Conservation (phyloP, 2,329 filamentous ascomycete species). For the Ophiostoma novo-ulmi region DNA sequence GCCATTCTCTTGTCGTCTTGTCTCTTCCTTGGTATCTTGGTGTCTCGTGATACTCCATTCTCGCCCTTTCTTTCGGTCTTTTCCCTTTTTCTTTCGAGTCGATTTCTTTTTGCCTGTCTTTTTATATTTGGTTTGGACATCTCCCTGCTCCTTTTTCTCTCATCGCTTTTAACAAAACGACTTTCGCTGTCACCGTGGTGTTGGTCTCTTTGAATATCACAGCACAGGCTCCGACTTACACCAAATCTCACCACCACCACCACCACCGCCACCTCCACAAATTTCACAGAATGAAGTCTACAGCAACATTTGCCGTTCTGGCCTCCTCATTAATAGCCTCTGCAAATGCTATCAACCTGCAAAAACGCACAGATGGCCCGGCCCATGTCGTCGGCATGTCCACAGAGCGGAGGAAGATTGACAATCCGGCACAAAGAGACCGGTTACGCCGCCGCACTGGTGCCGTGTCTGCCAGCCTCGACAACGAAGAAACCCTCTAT, state of each 20-base stretch:
- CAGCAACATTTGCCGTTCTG: constrained; percentile 31
- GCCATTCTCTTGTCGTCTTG: constrained; percentile 9
- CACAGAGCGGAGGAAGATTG: constrained; percentile 39
- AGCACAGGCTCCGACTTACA: neutral
- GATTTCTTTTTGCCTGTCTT: neutral
- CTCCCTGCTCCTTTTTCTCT: neutral
- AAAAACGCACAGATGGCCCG: constrained; percentile 32
- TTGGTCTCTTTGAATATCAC: neutral
- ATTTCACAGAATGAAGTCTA: constrained; percentile 36
- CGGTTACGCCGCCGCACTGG: constrained; percentile 43
- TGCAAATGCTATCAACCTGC: constrained; percentile 32
- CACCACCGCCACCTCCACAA: neutral
- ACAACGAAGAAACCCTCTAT: constrained; percentile 61
- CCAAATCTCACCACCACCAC: neutral
- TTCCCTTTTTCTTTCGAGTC: neutral
- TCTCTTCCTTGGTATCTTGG: constrained; percentile 5
- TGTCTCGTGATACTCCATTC: neutral
- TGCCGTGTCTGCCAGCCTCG: constrained; percentile 43
- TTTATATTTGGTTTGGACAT: neutral
- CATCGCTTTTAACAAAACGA: neutral
- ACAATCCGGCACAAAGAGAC: constrained; percentile 43
- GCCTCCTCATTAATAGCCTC: constrained; percentile 31
- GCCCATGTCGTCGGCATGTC: constrained; percentile 44
- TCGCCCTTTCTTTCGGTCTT: constrained; percentile 1
- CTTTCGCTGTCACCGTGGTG: neutral